Base-by-base conservation (phyloP, 352 stramenopile species). In the Globisporangium rhizosaccharum region DNA sequence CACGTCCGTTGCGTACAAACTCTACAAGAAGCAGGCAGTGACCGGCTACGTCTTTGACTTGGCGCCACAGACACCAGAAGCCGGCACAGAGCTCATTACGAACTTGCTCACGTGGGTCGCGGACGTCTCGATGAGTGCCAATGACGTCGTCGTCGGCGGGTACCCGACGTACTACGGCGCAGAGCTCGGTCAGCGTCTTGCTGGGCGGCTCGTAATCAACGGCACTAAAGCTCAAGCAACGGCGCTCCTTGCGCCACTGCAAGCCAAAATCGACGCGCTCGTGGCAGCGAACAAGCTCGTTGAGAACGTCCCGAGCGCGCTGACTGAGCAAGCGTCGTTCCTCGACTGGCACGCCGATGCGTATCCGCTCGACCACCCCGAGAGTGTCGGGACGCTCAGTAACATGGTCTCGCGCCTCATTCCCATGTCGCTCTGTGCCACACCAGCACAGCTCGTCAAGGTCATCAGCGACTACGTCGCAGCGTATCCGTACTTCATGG, bases 401-500 rank as follows among this genome's bases (percentile, higher is more conserved):
- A 57, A 57, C 8, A 36, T 23, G 7, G 51, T 49, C 36, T 49
- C 51, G 12, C 51, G 51, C 8, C 51, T 57, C 33, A 49, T 49
- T 36, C 51, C 51, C 1, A 57, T 17, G 36, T 41, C 51, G 6
- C 25, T 57, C 1, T 49, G 51, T 7, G 37, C 51, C 3, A 6
- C 45, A 12, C 51, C 51, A n/a, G 37, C 25, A 17, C 8, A 37
- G 20, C 51, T 57, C 37, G 51, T 57, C 14, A 57, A 57, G 51
- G 23, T 57, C 3, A n/a, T 57, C 36, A 17, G 7, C 6, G 51
- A 49, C 37, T 57, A 57, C 37, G 37, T 6, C 6, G 18, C 20
- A 17, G 20, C 36, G 23, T 49, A 49, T 12, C 37, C 51, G 37
- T 26, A 23, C 36, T 57, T 49, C 37, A 18, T 17, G 36, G 53